Base-by-base conservation (phyloP, 148 eudicot genomes). In the Selenicereus undatus region DNA sequence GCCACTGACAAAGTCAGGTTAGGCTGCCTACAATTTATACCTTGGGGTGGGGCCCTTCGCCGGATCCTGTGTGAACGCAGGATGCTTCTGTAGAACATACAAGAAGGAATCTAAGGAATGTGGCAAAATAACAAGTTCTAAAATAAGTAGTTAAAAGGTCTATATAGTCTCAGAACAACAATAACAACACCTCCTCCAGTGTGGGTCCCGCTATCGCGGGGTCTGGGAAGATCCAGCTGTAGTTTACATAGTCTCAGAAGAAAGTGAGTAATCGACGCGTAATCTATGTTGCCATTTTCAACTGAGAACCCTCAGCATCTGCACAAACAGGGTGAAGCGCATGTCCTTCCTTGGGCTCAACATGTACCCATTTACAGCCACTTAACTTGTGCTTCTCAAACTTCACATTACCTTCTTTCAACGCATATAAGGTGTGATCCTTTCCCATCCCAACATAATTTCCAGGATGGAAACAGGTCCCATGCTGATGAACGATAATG, bases 401-500 rank as follows among this genome's bases (percentile, higher is more conserved):
- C 80, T 93, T 95, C 58, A 93, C 94, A 64, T 69, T 75, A 0
- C 99, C 99, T 87, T 87, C 98, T 85, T 91, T 96, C 43, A 96
- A 29, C 8, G 99, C 98, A 75, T 82, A 93, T 11, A 96, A 82
- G 0, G 99, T 96, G 85, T 93, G 97, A 79, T 96, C 98, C 83
- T 85, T 96, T 51, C 98, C 99, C 0, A 96, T 93, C 7, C 98
- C 99, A 22, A 96, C 99, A 71, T 96, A 93, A 77, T n/a, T 93
- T 29, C 97, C 92, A 3, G 97, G 93, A 77, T 90, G 97, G 64
- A 90, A 92, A 24, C 93, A 89, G 54, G 97, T 90, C 73, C 39
- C 99, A 29, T 93, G 85, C 76, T 92, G 97, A 32, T 93, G 88
- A 79, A 90, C 92, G 66, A 94, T 92, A 82, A 93, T 93, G 82